Percentiles rank a stretch among this genome's conserved stretches.
Evolutionary conservation across 2,329 filamentous ascomycete species (phyloP).

Genomic region (Aspergillus jensenii): DNA sequence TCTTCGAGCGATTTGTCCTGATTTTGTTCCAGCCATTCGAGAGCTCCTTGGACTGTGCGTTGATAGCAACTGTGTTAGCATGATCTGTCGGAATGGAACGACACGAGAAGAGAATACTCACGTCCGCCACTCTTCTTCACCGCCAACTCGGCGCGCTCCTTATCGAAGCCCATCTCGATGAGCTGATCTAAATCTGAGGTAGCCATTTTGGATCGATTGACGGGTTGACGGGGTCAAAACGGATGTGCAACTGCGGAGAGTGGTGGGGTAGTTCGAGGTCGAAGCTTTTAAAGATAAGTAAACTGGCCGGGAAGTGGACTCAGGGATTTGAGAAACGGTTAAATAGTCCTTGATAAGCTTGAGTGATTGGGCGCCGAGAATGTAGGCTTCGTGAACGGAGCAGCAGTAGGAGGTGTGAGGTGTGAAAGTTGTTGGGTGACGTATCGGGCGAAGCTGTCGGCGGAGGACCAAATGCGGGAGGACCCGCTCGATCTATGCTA

Average conservation of each 20-base stretch:
- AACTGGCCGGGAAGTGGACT: background rate
- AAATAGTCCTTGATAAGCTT: background rate
- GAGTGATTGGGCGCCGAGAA: background rate
- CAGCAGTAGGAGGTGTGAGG: background rate
- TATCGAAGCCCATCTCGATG: conserved; percentile 75
- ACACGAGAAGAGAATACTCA: conserved; percentile 47
- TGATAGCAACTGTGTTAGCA: conserved; percentile 11
- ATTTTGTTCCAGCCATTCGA: conserved; percentile 93
- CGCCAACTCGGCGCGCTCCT: conserved; percentile 76
- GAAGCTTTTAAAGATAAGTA: background rate
- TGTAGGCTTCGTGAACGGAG: background rate
- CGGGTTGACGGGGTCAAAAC: background rate
- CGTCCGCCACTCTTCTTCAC: conserved; percentile 78
- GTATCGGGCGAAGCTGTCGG: conserved; percentile 2
- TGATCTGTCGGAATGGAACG: background rate
- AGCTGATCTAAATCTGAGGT: conserved; percentile 60
- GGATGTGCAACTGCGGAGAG: background rate
- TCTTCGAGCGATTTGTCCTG: conserved; percentile 85
- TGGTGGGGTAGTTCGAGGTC: conserved; percentile 1
- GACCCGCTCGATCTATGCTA: conserved; percentile 2
- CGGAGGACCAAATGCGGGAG: conserved; percentile 3
- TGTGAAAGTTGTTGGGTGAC: conserved; percentile 4
- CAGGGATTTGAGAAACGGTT: background rate
- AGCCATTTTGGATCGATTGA: conserved; percentile 28
- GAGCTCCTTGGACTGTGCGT: conserved; percentile 72